Conservation (phyloP, 75 land plant genomes). For the Gnetum montanum region DNA sequence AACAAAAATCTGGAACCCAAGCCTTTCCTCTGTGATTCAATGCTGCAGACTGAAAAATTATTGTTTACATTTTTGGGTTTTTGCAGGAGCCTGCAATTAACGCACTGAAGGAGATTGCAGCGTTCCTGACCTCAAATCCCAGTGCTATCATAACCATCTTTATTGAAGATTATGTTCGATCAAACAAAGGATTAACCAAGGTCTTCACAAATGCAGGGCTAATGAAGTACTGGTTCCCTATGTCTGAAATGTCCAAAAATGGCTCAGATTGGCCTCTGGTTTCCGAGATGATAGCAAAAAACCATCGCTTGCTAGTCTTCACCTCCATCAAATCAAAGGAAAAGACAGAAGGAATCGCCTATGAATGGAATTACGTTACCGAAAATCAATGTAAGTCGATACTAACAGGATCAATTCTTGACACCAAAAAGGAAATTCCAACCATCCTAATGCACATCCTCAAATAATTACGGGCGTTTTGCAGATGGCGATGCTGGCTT, state of each 20-base stretch:
- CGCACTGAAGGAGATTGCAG: constrained; percentile 49
- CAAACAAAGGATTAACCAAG: constrained; percentile 44
- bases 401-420: no score
- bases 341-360: constrained; percentile 70
- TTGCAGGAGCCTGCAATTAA: constrained; percentile 71
- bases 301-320: constrained; percentile 66
- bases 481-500: constrained; percentile 13
- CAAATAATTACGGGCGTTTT: no score
- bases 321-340: constrained; percentile 60
- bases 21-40: not conserved
- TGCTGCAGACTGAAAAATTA: not conserved
- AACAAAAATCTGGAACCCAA: not conserved
- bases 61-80: not conserved
- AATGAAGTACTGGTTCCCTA: constrained; percentile 65
- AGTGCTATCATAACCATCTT: constrained; percentile 68
- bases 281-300: constrained; percentile 52
- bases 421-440: no score
- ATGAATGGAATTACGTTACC: constrained; percentile 64
- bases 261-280: constrained; percentile 74
- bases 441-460: no score
- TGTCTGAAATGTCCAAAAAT: constrained; percentile 64
- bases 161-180: constrained; percentile 72
- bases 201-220: constrained; percentile 60
- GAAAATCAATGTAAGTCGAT: constrained; percentile 73
- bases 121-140: constrained; percentile 50